Evolutionary conservation across 176 grass and related monocot species (phyloP).

Genomic region (Oryza longistaminata): DNA sequence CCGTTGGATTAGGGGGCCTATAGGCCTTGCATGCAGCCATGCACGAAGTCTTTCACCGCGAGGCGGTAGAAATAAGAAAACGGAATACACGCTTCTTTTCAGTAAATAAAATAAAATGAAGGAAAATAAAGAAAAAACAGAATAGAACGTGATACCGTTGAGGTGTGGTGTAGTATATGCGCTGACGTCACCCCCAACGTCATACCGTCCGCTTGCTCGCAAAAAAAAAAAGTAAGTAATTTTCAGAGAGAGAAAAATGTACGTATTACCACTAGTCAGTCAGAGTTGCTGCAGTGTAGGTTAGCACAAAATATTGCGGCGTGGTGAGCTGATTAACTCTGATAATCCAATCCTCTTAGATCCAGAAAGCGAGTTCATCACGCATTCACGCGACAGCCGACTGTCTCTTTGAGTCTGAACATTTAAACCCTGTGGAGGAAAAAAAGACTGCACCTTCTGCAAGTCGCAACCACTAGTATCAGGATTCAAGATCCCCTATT

Average conservation of each 20-base stretch:
- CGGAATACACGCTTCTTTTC: no score
- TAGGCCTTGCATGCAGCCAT: no score
- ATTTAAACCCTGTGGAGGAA: background rate
- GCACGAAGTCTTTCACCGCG: background rate
- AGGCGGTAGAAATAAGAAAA: no score
- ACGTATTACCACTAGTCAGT: background rate
- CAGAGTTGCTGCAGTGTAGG: background rate
- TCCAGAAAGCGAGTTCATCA: background rate
- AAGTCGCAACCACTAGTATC: background rate
- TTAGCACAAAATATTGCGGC: background rate
- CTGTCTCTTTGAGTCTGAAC: background rate
- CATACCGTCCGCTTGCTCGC: no score
- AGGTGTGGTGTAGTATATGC: no score
- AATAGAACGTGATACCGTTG: no score
- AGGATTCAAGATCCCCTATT: background rate
- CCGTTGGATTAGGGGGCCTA: background rate
- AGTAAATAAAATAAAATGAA: no score
- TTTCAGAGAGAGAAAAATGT: background rate
- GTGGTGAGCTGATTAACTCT: background rate
- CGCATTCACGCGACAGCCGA: no score
- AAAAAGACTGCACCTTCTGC: background rate
- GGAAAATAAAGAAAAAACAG: no score
- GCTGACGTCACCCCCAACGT: no score
- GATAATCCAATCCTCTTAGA: background rate
- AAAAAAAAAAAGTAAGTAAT: background rate